A percentile compares a stretch with the other conserved stretches of the same genome.
Conservation (phyloP, 257 asterid species). For the Solanum chiquidenum region DNA sequence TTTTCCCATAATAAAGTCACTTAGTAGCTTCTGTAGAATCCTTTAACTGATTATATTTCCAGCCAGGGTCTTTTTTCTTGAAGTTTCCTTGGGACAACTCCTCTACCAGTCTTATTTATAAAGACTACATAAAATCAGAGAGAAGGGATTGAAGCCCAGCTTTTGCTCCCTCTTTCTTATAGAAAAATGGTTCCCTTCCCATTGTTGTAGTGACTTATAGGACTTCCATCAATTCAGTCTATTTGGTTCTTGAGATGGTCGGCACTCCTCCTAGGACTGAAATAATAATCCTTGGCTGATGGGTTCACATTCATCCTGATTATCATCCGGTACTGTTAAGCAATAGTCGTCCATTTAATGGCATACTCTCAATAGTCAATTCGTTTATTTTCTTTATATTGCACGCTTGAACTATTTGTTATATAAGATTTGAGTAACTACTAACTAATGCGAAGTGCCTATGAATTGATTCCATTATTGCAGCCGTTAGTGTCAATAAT, state of each 20-base stretch:
- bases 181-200: neutral
- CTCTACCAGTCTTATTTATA: neutral
- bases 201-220: neutral
- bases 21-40: neutral
- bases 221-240: neutral
- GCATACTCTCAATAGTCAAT: neutral
- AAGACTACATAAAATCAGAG: neutral
- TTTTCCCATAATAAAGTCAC: neutral
- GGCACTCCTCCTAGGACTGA: neutral
- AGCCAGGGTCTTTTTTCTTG: neutral
- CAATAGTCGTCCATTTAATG: neutral
- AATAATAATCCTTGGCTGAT: neutral
- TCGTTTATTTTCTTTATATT: neutral
- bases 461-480: neutral
- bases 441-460: neutral
- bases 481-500: neutral
- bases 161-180: neutral
- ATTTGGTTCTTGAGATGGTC: neutral
- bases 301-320: neutral
- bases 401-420: neutral
- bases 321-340: neutral
- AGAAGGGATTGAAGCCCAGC: neutral
- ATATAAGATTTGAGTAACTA: neutral
- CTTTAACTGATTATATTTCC: neutral
- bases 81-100: neutral